A percentile compares a stretch with the other conserved stretches of the same genome.
Evolutionary conservation across 225 moss, liverwort and hornwort species (phyloP).

Genomic region (Lunularia cruciata): DNA sequence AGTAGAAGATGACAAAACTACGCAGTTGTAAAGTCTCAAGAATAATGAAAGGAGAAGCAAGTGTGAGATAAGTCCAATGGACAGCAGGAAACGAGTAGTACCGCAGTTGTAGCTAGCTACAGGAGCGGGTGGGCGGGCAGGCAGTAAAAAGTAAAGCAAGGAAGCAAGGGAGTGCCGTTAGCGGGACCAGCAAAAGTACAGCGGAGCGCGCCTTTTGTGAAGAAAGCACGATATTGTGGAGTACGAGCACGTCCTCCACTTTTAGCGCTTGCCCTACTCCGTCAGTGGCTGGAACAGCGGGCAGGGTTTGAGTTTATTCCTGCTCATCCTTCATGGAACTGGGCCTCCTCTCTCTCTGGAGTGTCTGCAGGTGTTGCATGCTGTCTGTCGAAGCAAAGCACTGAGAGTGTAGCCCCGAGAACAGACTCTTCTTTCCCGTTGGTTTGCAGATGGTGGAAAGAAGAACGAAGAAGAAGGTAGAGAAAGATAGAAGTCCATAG

Average conservation of each 20-base stretch:
- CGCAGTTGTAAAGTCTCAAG: no score
- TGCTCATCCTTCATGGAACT: not conserved
- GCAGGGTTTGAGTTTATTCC: conserved; percentile 1
- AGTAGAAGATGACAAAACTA: no score
- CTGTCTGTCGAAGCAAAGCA: not conserved
- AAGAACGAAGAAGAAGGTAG: conserved; percentile 2
- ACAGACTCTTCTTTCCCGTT: not conserved
- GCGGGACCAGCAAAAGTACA: conserved; percentile 6
- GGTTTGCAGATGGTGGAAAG: not conserved
- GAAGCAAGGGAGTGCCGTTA: not conserved
- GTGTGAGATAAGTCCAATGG: not conserved
- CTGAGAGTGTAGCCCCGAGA: not conserved
- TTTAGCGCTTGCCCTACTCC: conserved; percentile 15
- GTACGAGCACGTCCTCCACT: conserved; percentile 13
- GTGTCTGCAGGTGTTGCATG: conserved; percentile 7
- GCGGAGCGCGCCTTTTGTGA: conserved; percentile 17
- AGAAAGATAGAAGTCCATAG: not conserved
- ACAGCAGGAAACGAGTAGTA: no score
- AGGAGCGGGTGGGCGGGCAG: not conserved
- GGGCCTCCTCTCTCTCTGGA: conserved; percentile 1
- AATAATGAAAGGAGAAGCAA: not conserved
- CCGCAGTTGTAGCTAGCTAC: no score
- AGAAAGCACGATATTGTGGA: conserved; percentile 6
- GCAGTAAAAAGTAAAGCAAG: no score
- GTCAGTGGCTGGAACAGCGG: not conserved